A percentile compares a stretch with the other conserved stretches of the same genome.
Evolutionary conservation across 1,284 basidiomycete genomes (phyloP).

Genomic region (Naganishia sp.): DNA sequence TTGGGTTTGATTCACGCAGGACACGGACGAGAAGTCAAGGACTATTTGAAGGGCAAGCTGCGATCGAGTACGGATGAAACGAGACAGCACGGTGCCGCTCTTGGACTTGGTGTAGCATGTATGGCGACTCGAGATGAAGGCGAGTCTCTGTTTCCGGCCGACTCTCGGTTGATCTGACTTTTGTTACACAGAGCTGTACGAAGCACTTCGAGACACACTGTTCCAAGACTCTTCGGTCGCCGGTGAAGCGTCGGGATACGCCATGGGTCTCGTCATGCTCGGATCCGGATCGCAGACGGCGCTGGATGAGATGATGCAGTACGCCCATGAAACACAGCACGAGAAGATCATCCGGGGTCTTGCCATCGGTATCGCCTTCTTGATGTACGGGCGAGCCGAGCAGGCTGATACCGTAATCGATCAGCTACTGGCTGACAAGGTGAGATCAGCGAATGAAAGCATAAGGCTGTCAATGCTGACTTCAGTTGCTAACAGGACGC

Average conservation of each 20-base stretch:
- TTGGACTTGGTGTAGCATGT: constrained; percentile 87
- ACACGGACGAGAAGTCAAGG: constrained; percentile 67
- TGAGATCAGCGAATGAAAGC: constrained; percentile 48
- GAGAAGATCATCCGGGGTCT: constrained; percentile 97
- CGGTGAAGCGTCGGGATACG: constrained; percentile 89
- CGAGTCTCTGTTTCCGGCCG: constrained; percentile 39
- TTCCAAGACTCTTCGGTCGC: constrained; percentile 92
- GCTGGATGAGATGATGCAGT: constrained; percentile 88
- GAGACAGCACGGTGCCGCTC: constrained; percentile 91
- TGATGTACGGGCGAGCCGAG: constrained; percentile 87
- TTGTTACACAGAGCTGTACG: constrained; percentile 70
- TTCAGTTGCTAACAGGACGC: constrained; percentile 66
- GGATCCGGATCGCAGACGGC: constrained; percentile 76
- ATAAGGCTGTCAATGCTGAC: not conserved
- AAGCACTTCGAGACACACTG: constrained; percentile 80
- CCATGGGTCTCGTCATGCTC: constrained; percentile 95
- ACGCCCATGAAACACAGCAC: constrained; percentile 92
- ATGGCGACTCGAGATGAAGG: constrained; percentile 81
- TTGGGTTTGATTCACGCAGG: constrained; percentile 88
- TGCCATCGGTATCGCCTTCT: constrained; percentile 83
- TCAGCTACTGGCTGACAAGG: constrained; percentile 78
- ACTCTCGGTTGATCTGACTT: not conserved
- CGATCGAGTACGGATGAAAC: constrained; percentile 66
- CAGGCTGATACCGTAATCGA: constrained; percentile 78
- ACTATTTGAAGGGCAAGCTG: constrained; percentile 74